Evolutionary conservation across 129 eudicot genomes (phyloP), one percentile per base, ranked within the genome.

Genomic region (Heracleum sosnowskyi): DNA sequence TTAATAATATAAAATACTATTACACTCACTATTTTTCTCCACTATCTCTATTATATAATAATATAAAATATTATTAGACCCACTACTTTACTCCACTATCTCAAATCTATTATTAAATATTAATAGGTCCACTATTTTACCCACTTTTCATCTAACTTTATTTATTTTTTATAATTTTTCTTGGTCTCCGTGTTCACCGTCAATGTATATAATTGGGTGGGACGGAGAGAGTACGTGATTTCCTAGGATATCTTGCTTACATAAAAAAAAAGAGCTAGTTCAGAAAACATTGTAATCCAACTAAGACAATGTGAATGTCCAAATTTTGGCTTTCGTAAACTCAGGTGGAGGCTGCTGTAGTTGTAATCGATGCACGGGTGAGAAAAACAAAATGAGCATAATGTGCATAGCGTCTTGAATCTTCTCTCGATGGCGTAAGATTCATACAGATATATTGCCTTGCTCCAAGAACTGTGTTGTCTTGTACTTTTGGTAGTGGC

Each of bases 391-490:
- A 73, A 41, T 13, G 55, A 22, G 45, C 34, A 9, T 20, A 40
- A 22, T n/a, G 42, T 41, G 1, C 34, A n/a, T 24, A 17, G 29
- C 49, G 3, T 24, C 33, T 41, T 40, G 68, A 60, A 60, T 60
- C 68, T 60, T 60, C 68, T 60, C 68, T 60, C 16, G 68, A 34
- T 60, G 33, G 33, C 34, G 33, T 26, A 60, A 60, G 68, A 60
- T 60, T 60, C 68, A 60, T n/a, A 60, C 68, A 60, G 10, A 60
- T n/a, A n/a, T 11, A 41, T 15, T 41, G 13, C 53, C 33, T 73
- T 73, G 76, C 76, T 73, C 76, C 36, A 73, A n/a, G 47, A 73
- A 73, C 7, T 9, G 28, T 41, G 47, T 18, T 39, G n/a, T 53
- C 55, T 73, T 73, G 76, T n/a, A 73, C 22, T 73, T 41, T 73